Percentiles rank a stretch among this genome's conserved stretches.
Evolutionary conservation across 2,329 filamentous ascomycete species (phyloP).

Genomic region (Sporothrix mexicana): DNA sequence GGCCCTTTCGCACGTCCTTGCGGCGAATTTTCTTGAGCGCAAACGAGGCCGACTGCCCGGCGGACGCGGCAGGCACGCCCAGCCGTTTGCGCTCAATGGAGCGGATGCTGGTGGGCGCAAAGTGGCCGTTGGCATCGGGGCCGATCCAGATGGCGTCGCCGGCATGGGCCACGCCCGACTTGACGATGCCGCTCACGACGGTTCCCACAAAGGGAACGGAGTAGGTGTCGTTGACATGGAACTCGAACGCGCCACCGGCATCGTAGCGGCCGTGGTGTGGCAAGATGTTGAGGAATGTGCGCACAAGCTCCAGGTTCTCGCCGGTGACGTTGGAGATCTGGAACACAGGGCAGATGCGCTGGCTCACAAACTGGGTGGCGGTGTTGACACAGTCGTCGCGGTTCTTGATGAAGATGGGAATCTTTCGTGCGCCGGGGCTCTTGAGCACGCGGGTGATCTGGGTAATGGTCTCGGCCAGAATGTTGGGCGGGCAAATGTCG

Average conservation of each 20-base stretch:
- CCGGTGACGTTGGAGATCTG: conserved; percentile 98
- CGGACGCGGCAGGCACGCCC: conserved; percentile 81
- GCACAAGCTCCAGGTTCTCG: conserved; percentile 85
- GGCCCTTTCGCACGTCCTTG: conserved; percentile 95
- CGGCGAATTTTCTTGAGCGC: conserved; percentile 85
- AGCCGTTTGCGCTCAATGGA: conserved; percentile 96
- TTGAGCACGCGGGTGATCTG: conserved; percentile 94
- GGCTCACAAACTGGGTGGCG: conserved; percentile 92
- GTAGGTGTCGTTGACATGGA: conserved; percentile 96
- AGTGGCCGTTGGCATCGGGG: conserved; percentile 88
- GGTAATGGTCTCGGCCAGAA: conserved; percentile 88
- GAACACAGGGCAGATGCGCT: conserved; percentile 95
- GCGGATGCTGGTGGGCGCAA: conserved; percentile 82
- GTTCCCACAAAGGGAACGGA: conserved; percentile 97
- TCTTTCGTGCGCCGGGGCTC: conserved; percentile 90
- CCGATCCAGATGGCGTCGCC: conserved; percentile 91
- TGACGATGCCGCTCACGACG: conserved; percentile 92
- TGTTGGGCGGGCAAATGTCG: conserved; percentile 95
- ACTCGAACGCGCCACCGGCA: conserved; percentile 85
- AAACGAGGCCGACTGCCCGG: conserved; percentile 91
- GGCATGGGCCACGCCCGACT: conserved; percentile 82
- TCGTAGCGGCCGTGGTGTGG: conserved; percentile 95
- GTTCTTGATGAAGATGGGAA: conserved; percentile 93
- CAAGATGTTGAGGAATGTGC: conserved; percentile 91
- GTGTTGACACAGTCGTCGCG: conserved; percentile 93